These are phyloP conservation scores for Clonostachys rhizophaga DNA, from an alignment of 2,329 filamentous ascomycete species.

Conservation along the genomic window DNA sequence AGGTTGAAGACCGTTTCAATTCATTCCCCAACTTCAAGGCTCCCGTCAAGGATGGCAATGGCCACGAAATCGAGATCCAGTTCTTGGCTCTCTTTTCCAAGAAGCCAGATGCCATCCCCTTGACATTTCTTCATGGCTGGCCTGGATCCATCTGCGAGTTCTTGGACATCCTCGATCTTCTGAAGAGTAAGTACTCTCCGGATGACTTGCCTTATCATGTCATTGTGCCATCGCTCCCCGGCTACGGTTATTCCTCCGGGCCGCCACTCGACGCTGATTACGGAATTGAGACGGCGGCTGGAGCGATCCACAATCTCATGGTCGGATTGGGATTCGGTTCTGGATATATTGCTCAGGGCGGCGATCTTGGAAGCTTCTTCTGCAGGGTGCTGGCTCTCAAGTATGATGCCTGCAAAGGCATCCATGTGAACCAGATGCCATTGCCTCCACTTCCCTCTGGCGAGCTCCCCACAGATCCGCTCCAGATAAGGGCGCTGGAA, in stretches of 20 bases:
- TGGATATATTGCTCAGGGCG: slow-evolving; percentile 5
- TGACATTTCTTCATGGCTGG: slow-evolving; percentile 6
- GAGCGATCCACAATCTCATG: slow-evolving; percentile 3
- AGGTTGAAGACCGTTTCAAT: background rate
- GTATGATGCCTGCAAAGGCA: slow-evolving; percentile 1
- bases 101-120: slow-evolving; percentile 4
- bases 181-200: slow-evolving; percentile 3
- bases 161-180: background rate
- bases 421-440: slow-evolving; percentile 4
- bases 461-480: background rate
- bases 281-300: slow-evolving; percentile 1
- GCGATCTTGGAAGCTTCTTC: slow-evolving; percentile 2
- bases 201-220: slow-evolving; percentile 5
- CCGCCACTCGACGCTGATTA: slow-evolving; percentile 4
- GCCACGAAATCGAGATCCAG: background rate
- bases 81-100: slow-evolving; percentile 2
- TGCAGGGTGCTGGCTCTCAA: background rate
- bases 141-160: slow-evolving; percentile 5
- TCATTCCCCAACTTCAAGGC: background rate
- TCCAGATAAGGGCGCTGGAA: background rate
- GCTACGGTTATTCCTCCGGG: slow-evolving; percentile 5
- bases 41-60: background rate
- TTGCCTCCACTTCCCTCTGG: slow-evolving; percentile 5
- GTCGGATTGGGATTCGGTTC: slow-evolving; percentile 3
- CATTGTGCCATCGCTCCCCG: slow-evolving; percentile 5